Evolutionary conservation across 805 yeast genomes (phyloP), one percentile per base, ranked within the genome.

Genomic region (Nakazawaea ishiwadae): DNA sequence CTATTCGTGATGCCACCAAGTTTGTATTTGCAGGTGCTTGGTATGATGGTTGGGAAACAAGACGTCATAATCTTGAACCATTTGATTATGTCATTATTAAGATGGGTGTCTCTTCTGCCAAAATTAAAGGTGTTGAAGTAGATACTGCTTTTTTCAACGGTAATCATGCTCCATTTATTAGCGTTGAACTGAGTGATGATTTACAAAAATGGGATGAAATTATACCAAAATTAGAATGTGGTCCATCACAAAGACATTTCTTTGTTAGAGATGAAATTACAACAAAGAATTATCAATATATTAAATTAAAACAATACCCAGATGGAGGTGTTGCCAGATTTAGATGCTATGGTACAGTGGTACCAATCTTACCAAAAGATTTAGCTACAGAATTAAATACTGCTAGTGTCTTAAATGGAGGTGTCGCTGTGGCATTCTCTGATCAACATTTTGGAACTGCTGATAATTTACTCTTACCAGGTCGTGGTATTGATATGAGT

Each of bases 1-100:
- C 97, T 2, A 75, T 87, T 44, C 70, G 95, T 55, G 95, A 88
- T 52, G 82, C 84, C 9, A 83, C 89, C 21, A 72, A 75, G 52
- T 90, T 88, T 60, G 77, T 81, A 2, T 84, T 75, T 45, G 76
- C 90, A 3, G 98, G 98, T 39, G 96, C 96, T 4, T 91, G 97
- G 96, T 91, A 87, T 58, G 99, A 91, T 52, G 99, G 99, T 17
- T 91, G 98, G 98, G 98, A 91, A 63, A 91, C 98, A 10, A 74
- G 97, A 59, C 75, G 99, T 63, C 99, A 91, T 69, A 91, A 91
- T 61, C 65, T 77, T 1, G 85, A 70, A 42, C 87, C 78, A 42
- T 84, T 84, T 31, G 99, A 91, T 58, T 91, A 93, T 88, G 96
- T 86, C 15, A 68, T 86, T 21, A 64, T 90, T 59, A 75, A 77